Base-by-base conservation (phyloP, 257 asterid genomes). In the Salvia miltiorrhiza region DNA sequence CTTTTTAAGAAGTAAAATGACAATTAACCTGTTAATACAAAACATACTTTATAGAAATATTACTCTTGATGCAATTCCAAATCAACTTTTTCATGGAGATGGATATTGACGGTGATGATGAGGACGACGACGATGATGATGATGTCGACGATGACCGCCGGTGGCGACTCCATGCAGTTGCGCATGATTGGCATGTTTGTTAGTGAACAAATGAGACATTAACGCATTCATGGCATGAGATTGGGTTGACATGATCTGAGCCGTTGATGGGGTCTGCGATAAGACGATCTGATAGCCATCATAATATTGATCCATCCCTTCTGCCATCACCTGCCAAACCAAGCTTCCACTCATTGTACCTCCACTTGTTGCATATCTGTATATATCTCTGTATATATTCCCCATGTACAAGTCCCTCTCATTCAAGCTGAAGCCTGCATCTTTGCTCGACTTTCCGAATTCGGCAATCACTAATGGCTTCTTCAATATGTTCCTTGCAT, bases 281-380 rank as follows among this genome's bases (percentile, higher is more conserved):
- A 91, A 70, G 20, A 85, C 65, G 37, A 91, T 85, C 5, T 75
- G 71, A 39, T 87, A 91, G 0, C 97, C 95, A 50, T 89, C 97
- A 5, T 77, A n/a, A 8, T 78, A 91, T 0, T 64, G 66, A 1
- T 85, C 91, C 96, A 92, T 89, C 14, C 86, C 90, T 23, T 77
- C 49, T 0, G 90, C 93, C 80, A 89, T 74, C 4, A 89, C 40
- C 54, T 91, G 97, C 97, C 97, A 91, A 4, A 89, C 83, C 61
- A 91, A 13, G 70, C 90, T 79, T 5, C 96, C 98, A 12, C 90
- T 76, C 90, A 89, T 83, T 10, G 92, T 81, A 24, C 90, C 95
- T 41, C 94, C 94, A 0, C 65, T 70, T 37, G 78, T 79, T 3
- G 97, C 96, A n/a, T 69, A 79, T 35, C 79, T 59, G 60, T 84